Evolutionary conservation across 306 rosid genomes (phyloP).

Genomic region (Dryas octopetala): DNA sequence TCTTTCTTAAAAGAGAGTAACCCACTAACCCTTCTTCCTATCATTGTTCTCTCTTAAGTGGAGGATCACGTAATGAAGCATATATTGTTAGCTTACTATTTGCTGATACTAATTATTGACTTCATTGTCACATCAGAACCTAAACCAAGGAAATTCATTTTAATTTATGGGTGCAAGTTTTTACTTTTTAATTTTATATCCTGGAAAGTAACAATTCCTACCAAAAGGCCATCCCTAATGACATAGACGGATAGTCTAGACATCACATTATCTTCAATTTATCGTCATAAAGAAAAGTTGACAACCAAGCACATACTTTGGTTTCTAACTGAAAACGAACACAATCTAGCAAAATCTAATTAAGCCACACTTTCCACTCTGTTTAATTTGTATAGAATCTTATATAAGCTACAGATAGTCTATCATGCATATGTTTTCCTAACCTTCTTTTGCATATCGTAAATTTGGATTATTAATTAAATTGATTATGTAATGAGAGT

Average conservation of each 20-base stretch:
- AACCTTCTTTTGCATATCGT: too few relatives aligned
- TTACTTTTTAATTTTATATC: neutral
- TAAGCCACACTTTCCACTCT: too few relatives aligned
- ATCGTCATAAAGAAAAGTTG: neutral
- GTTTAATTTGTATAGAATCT: too few relatives aligned
- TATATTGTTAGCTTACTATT: neutral
- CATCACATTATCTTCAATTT: neutral
- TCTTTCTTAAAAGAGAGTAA: neutral
- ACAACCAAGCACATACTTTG: neutral
- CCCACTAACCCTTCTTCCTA: neutral
- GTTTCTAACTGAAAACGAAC: neutral
- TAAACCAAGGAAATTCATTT: neutral
- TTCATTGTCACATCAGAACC: constrained; percentile 18
- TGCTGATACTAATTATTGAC: neutral
- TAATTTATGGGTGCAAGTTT: neutral
- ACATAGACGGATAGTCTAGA: neutral
- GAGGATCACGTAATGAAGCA: constrained; percentile 19
- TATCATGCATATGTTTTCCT: too few relatives aligned
- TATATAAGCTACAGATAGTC: too few relatives aligned
- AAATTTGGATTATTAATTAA: neutral
- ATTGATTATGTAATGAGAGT: too few relatives aligned
- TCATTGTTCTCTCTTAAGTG: constrained; percentile 19
- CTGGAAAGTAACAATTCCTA: neutral
- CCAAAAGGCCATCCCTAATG: neutral
- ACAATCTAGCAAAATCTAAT: neutral